A percentile compares a stretch with the other conserved stretches of the same genome.
phyloP scores from a whole-genome alignment of 352 stramenopile species.

The Pythium vanterpoolii region DNA sequence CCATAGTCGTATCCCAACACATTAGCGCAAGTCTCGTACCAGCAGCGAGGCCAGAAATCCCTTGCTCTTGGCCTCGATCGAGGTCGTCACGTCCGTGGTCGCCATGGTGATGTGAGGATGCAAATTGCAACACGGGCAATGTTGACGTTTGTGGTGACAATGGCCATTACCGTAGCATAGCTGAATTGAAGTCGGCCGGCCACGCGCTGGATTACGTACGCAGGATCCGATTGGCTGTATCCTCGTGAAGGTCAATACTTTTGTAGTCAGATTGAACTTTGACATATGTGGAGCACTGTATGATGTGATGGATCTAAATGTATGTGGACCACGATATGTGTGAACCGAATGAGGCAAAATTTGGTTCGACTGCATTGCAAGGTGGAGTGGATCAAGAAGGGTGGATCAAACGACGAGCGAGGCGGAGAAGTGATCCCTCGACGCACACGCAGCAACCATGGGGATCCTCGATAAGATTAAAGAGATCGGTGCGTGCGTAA shows the following conservation, averaged over 20 bases:
- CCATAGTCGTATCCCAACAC: not conserved
- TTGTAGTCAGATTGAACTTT: not conserved
- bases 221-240: slow-evolving; percentile 10
- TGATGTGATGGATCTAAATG: not conserved
- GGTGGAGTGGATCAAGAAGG: slow-evolving; percentile 12
- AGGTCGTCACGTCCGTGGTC: slow-evolving; percentile 13
- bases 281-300: not conserved
- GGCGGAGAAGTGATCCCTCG: not conserved
- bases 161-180: slow-evolving; percentile 9
- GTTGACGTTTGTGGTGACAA: slow-evolving; percentile 1
- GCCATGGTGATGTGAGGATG: slow-evolving; percentile 24
- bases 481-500: slow-evolving; percentile 79
- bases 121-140: slow-evolving; percentile 1
- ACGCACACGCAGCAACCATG: slow-evolving; percentile 52
- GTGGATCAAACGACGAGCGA: not conserved
- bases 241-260: slow-evolving; percentile 11
- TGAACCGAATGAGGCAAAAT: not conserved
- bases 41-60: slow-evolving; percentile 67
- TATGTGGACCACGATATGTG: slow-evolving; percentile 16
- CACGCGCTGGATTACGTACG: slow-evolving; percentile 3
- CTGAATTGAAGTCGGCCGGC: slow-evolving; percentile 4
- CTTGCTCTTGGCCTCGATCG: slow-evolving; percentile 40
- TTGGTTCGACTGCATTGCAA: not conserved
- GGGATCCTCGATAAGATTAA: slow-evolving; percentile 93
- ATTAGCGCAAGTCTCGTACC: slow-evolving; percentile 23